Evolutionary conservation across 345 rosid genomes (phyloP).

Genomic region (Citrus medica): DNA sequence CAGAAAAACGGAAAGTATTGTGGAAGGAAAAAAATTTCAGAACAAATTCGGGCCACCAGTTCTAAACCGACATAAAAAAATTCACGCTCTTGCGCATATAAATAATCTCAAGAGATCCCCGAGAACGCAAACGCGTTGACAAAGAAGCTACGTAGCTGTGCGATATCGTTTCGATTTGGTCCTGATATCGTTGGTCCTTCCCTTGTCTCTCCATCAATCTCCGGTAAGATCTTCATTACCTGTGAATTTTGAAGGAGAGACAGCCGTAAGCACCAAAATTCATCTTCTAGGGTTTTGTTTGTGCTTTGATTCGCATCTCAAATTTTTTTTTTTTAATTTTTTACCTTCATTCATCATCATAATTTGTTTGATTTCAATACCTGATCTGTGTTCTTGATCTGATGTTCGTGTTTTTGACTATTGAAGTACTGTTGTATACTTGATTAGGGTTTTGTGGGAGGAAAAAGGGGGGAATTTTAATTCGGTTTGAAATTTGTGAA

Average conservation of each 20-base stretch:
- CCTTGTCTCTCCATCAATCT: neutral
- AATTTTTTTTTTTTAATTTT: conserved; percentile 10
- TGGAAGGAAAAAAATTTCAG: no score
- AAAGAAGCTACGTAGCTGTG: neutral
- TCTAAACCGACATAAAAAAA: neutral
- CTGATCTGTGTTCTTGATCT: neutral
- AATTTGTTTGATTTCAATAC: neutral
- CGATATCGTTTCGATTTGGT: neutral
- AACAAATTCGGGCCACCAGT: neutral
- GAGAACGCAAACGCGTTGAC: neutral
- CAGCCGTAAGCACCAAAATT: conserved; percentile 20
- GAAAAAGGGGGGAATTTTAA: neutral
- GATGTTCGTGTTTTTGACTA: neutral
- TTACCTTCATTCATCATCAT: neutral
- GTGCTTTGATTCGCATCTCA: neutral
- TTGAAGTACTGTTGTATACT: neutral
- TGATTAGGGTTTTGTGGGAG: conserved; percentile 5
- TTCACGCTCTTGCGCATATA: neutral
- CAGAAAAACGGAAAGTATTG: neutral
- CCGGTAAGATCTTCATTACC: conserved; percentile 55
- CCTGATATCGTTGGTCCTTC: neutral
- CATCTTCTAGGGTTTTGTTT: conserved; percentile 41
- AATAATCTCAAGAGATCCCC: no score
- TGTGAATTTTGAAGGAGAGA: conserved; percentile 41
- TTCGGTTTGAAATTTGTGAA: neutral